Base-by-base conservation (phyloP, 164 flowering plant species). In the Umbellularia californica region DNA sequence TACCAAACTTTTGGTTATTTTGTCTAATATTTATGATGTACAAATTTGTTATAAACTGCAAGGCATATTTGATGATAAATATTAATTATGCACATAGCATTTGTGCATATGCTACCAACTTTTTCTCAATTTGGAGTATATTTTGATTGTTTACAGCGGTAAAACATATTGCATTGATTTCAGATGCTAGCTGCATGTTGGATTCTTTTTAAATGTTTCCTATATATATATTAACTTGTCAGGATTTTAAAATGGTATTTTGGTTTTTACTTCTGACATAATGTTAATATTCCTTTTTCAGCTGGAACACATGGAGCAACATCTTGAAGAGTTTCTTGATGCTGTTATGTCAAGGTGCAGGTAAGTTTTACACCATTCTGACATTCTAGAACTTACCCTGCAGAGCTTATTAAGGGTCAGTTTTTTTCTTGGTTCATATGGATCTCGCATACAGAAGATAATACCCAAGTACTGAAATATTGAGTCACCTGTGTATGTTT, bases 251-350 rank as follows among this genome's bases (percentile, higher is more conserved):
- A 25, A 11, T 24, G 22, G 0, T 47, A 41, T 33, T 55, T 7
- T 67, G 66, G 58, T 73, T 6, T 70, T 65, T 58, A 47, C 58
- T 24, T 50, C 70, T 50, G 33, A 76, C 41, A 65, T 72, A 22
- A 52, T 30, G 23, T 20, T 22, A 17, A 22, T 25, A 58, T 15
- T 70, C 25, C 33, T n/a, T 70, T 77, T 79, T 50, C 86, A 92
- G 95, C 84, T 92, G 47, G 77, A 65, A 35, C 77, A 81, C 76
- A 88, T 88, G 94, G 92, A 89, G 79, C 78, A 78, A 80, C 84
- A 87, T 76, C 90, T 91, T 70, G 95, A 92, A 77, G 81, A 85
- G 73, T 81, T 87, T 72, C 88, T 92, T 63, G 83, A 88, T 78
- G 64, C 72, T 65, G 74, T 87, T 23, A 74, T 81, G 83, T 79